Evolutionary conservation across 169 alveolate genomes (phyloP).

Genomic region (Plasmodium vivax): DNA sequence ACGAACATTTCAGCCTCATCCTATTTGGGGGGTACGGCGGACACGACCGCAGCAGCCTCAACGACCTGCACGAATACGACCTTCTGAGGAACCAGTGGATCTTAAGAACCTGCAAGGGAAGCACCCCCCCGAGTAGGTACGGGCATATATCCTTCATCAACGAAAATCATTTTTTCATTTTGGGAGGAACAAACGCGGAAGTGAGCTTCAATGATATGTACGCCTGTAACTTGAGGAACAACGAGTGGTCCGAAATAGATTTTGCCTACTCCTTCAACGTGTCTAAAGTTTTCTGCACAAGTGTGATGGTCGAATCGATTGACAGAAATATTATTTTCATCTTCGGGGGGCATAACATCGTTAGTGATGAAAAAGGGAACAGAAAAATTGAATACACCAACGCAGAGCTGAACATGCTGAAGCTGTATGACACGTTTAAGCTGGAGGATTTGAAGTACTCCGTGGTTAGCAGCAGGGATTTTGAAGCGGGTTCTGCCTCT

Average conservation of each 20-base stretch:
- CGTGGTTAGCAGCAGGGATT: conserved; percentile 5
- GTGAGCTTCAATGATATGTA: conserved; percentile 66
- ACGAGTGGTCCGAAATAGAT: conserved; percentile 69
- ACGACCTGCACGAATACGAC: conserved; percentile 55
- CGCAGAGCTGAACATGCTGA: conserved; percentile 42
- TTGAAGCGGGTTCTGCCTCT: neutral
- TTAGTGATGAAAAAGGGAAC: conserved; percentile 70
- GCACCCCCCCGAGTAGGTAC: conserved; percentile 29
- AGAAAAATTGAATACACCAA: conserved; percentile 41
- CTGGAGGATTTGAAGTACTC: conserved; percentile 51
- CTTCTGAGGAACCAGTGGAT: conserved; percentile 45
- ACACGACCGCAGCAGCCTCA: conserved; percentile 53
- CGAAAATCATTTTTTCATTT: conserved; percentile 60
- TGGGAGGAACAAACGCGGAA: conserved; percentile 73
- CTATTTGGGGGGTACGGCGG: conserved; percentile 73
- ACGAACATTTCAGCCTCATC: conserved; percentile 61
- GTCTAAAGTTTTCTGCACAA: conserved; percentile 53
- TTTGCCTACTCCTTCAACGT: conserved; percentile 54
- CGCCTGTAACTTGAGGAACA: conserved; percentile 41
- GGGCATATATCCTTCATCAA: conserved; percentile 63
- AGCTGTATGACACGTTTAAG: conserved; percentile 57
- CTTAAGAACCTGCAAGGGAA: conserved; percentile 46
- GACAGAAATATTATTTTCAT: conserved; percentile 65
- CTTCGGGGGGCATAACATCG: conserved; percentile 57
- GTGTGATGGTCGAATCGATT: conserved; percentile 40